phyloP scores from a whole-genome alignment of 805 yeast species.

The Metschnikowia hibisci region DNA sequence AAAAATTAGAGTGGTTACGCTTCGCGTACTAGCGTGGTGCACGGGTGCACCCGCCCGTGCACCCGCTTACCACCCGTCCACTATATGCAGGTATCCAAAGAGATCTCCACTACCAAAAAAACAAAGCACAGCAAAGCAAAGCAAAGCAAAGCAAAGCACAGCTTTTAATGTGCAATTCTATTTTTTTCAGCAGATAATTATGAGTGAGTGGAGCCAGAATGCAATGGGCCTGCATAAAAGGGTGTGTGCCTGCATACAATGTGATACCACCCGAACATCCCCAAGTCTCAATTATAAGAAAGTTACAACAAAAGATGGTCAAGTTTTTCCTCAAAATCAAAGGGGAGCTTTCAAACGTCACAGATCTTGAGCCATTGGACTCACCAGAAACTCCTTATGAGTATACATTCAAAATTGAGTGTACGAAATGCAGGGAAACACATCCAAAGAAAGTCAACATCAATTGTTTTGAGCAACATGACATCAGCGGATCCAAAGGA shows the following conservation, averaged over 20 bases:
- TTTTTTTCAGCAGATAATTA: no score
- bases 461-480: constrained; percentile 62
- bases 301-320: constrained; percentile 25
- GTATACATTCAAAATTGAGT: constrained; percentile 68
- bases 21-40: constrained; percentile 1
- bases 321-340: constrained; percentile 34
- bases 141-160: no score
- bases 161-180: no score
- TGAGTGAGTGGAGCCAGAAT: no score
- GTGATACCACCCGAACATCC: no score
- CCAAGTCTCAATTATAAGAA: not conserved
- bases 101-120: no score
- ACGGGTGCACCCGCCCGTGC: no score
- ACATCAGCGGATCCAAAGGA: constrained; percentile 68
- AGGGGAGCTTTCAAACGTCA: constrained; percentile 54
- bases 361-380: constrained; percentile 58
- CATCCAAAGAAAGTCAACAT: constrained; percentile 71
- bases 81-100: no score
- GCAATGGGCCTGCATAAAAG: not conserved
- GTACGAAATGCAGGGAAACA: constrained; percentile 74
- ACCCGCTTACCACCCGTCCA: no score
- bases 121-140: no score
- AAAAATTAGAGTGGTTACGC: not conserved
- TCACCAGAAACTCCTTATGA: constrained; percentile 59
- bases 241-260: not conserved